Evolutionary conservation across 2,329 filamentous ascomycete species (phyloP).

Genomic region (Fusarium nanum): DNA sequence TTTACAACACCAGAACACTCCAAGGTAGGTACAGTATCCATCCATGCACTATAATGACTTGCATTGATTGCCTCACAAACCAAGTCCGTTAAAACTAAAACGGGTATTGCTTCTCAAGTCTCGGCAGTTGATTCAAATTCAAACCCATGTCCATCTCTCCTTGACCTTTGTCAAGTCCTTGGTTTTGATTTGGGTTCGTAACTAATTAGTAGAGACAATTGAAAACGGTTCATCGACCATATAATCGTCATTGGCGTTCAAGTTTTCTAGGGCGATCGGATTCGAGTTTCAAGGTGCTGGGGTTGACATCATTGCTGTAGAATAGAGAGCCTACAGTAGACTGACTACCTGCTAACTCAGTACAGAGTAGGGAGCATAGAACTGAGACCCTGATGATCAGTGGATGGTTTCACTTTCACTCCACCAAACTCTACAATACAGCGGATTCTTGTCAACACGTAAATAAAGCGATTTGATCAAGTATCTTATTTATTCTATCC

Average conservation of each 20-base stretch:
- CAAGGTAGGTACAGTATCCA: not conserved
- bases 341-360: too few species aligned
- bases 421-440: not conserved
- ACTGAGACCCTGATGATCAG: slow-evolving; percentile 26
- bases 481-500: not conserved
- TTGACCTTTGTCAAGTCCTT: not conserved
- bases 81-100: not conserved
- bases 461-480: not conserved
- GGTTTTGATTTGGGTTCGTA: not conserved
- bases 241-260: slow-evolving; percentile 16
- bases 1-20: not conserved
- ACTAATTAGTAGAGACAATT: not conserved
- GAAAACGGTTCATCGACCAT: not conserved
- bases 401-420: not conserved
- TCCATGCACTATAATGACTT: not conserved
- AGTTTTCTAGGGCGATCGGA: not conserved
- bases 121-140: slow-evolving; percentile 5
- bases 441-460: not conserved
- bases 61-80: not conserved
- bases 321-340: too few species aligned
- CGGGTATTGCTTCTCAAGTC: not conserved
- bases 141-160: not conserved
- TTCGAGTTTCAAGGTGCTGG: not conserved
- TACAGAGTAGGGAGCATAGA: not conserved
- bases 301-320: slow-evolving; percentile 33